Evolutionary conservation across 108 stramenopile species (phyloP).

Genomic region (Skeletonema costatum): DNA sequence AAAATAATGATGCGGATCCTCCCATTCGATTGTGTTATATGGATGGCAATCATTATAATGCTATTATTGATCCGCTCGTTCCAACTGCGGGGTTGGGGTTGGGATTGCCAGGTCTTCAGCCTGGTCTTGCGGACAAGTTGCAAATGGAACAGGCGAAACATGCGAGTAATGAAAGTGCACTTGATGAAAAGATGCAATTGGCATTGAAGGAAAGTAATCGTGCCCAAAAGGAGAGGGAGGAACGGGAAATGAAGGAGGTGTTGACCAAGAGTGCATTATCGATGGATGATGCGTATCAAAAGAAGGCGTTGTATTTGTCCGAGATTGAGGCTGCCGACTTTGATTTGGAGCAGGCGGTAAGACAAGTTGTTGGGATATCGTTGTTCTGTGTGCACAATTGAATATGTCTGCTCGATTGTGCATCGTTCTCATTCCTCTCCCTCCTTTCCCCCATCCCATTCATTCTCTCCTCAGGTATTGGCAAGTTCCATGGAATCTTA

Average conservation of each 20-base stretch:
- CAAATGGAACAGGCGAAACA: constrained; percentile 75
- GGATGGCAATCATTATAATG: constrained; percentile 90
- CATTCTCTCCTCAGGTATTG: constrained; percentile 39
- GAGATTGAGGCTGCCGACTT: constrained; percentile 83
- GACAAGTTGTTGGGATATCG: not conserved
- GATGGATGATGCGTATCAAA: constrained; percentile 51
- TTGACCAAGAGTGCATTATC: constrained; percentile 12
- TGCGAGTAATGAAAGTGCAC: constrained; percentile 58
- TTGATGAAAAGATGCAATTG: constrained; percentile 54
- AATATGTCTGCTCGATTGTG: not conserved
- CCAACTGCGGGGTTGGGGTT: constrained; percentile 87
- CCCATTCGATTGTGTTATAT: constrained; percentile 84
- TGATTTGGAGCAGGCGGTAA: constrained; percentile 80
- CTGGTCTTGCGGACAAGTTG: constrained; percentile 80
- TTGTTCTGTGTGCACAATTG: not conserved
- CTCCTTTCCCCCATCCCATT: not conserved
- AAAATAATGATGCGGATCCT: constrained; percentile 34
- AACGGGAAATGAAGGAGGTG: constrained; percentile 25
- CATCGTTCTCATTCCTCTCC: not conserved
- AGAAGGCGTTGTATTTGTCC: constrained; percentile 69
- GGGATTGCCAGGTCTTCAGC: constrained; percentile 76
- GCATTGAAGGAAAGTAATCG: constrained; percentile 55
- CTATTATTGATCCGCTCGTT: constrained; percentile 74
- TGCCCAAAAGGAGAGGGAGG: constrained; percentile 18
- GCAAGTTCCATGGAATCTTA: constrained; percentile 67